Evolutionary conservation across 805 yeast genomes (phyloP).

Genomic region (Pichia kluyveri): DNA sequence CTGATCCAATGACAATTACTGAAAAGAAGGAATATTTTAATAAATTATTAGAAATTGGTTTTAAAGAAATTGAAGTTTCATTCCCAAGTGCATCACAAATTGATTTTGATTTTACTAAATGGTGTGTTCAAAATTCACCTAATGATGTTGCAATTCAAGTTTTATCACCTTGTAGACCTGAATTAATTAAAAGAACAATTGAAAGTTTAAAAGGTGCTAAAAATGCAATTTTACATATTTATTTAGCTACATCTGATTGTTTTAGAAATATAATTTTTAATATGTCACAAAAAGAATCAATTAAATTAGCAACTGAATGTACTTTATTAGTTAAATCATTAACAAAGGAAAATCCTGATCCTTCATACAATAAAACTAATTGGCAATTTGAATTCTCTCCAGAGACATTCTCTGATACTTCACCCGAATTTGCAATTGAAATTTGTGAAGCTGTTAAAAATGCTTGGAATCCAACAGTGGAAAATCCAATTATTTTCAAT

Average conservation of each 20-base stretch:
- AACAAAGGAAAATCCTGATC: slow-evolving; percentile 56
- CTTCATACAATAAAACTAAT: slow-evolving; percentile 35
- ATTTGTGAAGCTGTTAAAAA: slow-evolving; percentile 68
- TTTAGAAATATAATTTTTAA: slow-evolving; percentile 67
- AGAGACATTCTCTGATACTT: slow-evolving; percentile 68
- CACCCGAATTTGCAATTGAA: slow-evolving; percentile 50
- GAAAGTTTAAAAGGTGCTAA: slow-evolving; percentile 69
- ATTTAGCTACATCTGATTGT: slow-evolving; percentile 67
- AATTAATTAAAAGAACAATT: slow-evolving; percentile 59
- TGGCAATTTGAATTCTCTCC: slow-evolving; percentile 80
- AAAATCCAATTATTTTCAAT: slow-evolving; percentile 66
- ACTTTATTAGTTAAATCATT: slow-evolving; percentile 53
- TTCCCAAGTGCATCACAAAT: slow-evolving; percentile 76
- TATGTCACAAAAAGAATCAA: slow-evolving; percentile 48
- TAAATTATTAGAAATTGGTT: slow-evolving; percentile 63
- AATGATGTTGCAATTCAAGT: slow-evolving; percentile 72
- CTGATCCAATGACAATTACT: slow-evolving; percentile 79
- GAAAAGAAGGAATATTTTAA: slow-evolving; percentile 66
- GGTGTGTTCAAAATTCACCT: slow-evolving; percentile 66
- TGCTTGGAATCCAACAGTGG: slow-evolving; percentile 64
- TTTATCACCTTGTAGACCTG: slow-evolving; percentile 68
- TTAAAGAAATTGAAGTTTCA: slow-evolving; percentile 77
- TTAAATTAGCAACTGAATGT: slow-evolving; percentile 53
- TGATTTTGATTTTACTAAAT: slow-evolving; percentile 74
- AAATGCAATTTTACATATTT: slow-evolving; percentile 66